phyloP scores from a whole-genome alignment of 306 rosid genomes.

The Prunus mongolica region DNA sequence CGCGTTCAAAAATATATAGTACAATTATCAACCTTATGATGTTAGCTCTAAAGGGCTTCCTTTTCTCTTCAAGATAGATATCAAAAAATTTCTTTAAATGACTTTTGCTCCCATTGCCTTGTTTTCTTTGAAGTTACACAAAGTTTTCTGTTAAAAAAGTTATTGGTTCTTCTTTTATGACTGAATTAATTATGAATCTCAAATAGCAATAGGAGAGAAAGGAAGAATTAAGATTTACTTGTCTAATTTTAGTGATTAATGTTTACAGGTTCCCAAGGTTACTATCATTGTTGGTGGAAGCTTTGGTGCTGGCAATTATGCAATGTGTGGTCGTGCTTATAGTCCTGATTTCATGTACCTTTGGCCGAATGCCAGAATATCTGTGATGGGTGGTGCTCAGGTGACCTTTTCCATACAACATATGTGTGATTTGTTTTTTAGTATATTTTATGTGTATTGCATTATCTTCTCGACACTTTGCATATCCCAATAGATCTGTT shows the following conservation, averaged over 20 bases:
- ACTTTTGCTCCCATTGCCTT: too few relatives aligned
- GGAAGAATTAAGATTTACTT: background rate
- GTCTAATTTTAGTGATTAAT: constrained; percentile 14
- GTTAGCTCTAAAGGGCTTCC: background rate
- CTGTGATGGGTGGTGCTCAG: constrained; percentile 99
- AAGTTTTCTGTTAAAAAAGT: too few relatives aligned
- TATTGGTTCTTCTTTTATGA: background rate
- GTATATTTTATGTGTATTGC: background rate
- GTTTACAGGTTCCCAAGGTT: constrained; percentile 80
- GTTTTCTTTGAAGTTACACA: too few relatives aligned
- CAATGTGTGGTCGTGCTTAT: constrained; percentile 99
- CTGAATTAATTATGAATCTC: background rate
- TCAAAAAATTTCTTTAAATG: too few relatives aligned
- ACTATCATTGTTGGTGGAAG: constrained; percentile 93
- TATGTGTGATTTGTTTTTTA: background rate
- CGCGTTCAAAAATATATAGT: too few relatives aligned
- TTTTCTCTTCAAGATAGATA: background rate
- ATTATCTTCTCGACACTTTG: background rate
- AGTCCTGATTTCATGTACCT: constrained; percentile 93
- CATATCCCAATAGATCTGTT: background rate
- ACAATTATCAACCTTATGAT: too few relatives aligned
- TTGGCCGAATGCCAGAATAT: constrained; percentile 95
- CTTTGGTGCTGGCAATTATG: constrained; percentile 97
- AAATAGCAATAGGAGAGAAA: background rate
- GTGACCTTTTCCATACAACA: constrained; percentile 28